Evolutionary conservation across 1,284 basidiomycete species (phyloP).

Genomic region (Coniferiporia weirii): DNA sequence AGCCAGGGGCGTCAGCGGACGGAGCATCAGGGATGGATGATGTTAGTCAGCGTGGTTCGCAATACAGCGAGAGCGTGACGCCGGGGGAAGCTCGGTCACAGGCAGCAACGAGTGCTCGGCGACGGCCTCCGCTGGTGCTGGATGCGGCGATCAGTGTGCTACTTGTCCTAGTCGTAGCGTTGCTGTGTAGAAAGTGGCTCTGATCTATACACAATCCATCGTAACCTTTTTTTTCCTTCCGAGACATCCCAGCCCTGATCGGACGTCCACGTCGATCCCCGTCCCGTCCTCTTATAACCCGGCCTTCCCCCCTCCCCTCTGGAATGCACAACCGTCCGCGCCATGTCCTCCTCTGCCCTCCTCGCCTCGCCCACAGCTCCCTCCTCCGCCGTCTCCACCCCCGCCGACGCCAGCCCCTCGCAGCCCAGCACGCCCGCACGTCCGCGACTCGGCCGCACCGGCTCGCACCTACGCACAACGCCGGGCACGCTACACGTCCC

Average conservation of each 20-base stretch:
- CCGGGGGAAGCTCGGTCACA: neutral
- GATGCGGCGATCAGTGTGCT: slow-evolving; percentile 21
- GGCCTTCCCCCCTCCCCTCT: neutral
- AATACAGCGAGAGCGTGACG: too few relatives aligned
- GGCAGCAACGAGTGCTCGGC: too few relatives aligned
- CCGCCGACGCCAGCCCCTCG: neutral
- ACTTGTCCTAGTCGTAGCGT: slow-evolving; percentile 18
- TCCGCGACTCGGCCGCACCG: neutral
- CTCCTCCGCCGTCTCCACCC: neutral
- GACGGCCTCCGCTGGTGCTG: slow-evolving; percentile 19
- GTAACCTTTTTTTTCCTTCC: too few relatives aligned
- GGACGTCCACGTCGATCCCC: neutral
- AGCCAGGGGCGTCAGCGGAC: too few relatives aligned
- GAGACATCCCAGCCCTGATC: neutral
- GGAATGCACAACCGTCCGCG: neutral
- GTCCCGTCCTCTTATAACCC: slow-evolving; percentile 7
- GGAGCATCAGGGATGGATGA: too few relatives aligned
- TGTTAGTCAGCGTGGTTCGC: too few relatives aligned
- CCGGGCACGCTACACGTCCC: slow-evolving; percentile 28
- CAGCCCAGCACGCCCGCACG: neutral
- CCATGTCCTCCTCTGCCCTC: neutral
- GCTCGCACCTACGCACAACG: neutral
- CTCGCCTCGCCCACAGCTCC: neutral
- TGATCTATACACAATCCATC: too few relatives aligned
- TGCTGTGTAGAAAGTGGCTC: slow-evolving; percentile 19